Percentiles rank a stretch among this genome's conserved stretches.
phyloP scores from a whole-genome alignment of 805 yeast species.

The Saccharomycopsis guyanensis region DNA sequence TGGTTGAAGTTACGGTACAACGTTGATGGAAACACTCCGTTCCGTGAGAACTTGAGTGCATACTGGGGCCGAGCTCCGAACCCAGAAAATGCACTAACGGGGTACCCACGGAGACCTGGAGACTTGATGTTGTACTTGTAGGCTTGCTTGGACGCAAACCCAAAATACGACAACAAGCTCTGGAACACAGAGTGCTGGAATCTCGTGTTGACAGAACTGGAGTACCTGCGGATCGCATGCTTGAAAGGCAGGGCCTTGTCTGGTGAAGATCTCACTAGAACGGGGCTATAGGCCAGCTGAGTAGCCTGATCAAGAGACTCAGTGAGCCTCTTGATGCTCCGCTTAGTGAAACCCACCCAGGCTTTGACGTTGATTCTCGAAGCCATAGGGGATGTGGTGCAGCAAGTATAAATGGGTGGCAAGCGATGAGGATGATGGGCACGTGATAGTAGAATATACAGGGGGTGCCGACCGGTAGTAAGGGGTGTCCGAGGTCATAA shows the following conservation, averaged over 20 bases:
- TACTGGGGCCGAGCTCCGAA: not conserved
- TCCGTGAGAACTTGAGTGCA: conserved; percentile 2
- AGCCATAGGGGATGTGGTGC: not conserved
- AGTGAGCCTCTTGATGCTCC: conserved; percentile 1
- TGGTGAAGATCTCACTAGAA: not conserved
- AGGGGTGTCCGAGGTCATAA: too few species aligned
- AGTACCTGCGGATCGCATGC: not conserved
- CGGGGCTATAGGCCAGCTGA: not conserved
- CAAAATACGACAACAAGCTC: not conserved
- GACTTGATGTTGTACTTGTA: not conserved
- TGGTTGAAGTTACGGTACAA: conserved; percentile 31
- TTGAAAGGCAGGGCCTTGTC: not conserved
- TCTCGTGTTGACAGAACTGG: not conserved
- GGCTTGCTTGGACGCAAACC: not conserved
- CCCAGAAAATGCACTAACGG: not conserved
- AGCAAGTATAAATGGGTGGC: not conserved
- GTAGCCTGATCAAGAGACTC: not conserved
- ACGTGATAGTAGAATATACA: not conserved
- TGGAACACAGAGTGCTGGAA: not conserved
- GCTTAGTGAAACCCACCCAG: not conserved
- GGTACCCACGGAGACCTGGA: not conserved
- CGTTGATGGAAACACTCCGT: conserved; percentile 26
- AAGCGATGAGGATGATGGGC: not conserved
- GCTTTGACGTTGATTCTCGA: conserved; percentile 1
- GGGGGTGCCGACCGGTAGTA: too few species aligned